Evolutionary conservation across 345 rosid species (phyloP), one percentile per base, ranked within the genome.

Genomic region (Cardamine occulta): DNA sequence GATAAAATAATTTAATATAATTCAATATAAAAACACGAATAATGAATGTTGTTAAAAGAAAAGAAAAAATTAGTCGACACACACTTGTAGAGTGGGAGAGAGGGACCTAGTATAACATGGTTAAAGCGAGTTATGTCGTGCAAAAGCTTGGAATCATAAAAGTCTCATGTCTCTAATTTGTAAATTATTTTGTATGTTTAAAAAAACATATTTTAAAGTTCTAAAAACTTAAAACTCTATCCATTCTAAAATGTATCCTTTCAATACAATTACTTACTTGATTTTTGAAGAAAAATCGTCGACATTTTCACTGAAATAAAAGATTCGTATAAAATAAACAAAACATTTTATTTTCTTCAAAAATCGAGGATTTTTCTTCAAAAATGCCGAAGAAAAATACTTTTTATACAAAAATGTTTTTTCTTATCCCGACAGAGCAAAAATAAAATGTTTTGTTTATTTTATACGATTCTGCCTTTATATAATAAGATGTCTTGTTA

Each of bases 51-150:
- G 1, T n/a, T 2, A 15, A 6, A 45, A 45, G 2, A 18, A 18
- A 35, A 11, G 19, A 18, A 60, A 18, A 60, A 18, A 59, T 5
- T 0, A 32, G 58, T 57, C 53, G 42, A 72, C 76, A 72, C 58
- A 24, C 5, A 17, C 10, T 72, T 2, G 37, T 12, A 60, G 26
- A 47, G 21, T 47, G 4, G 2, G 23, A 49, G 26, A 49, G 37
- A 59, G 18, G 24, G 49, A n/a, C 57, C 17, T 70, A 14, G 24
- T 14, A 19, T 58, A 70, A 70, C 47, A 70, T 70, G 74, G 74
- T 5, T 58, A 58, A 58, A 58, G 47, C 40, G 12, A 24, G n/a
- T 4, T 23, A 23, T 72, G 62, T 72, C 69, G 76, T 17, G 62
- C 19, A 62, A 61, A 72, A 51, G 76, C 40, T 51, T 35, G 24